Percentiles rank a stretch among this genome's conserved stretches.
phyloP scores from a whole-genome alignment of 805 yeast species.

The Saturnispora sekii region DNA sequence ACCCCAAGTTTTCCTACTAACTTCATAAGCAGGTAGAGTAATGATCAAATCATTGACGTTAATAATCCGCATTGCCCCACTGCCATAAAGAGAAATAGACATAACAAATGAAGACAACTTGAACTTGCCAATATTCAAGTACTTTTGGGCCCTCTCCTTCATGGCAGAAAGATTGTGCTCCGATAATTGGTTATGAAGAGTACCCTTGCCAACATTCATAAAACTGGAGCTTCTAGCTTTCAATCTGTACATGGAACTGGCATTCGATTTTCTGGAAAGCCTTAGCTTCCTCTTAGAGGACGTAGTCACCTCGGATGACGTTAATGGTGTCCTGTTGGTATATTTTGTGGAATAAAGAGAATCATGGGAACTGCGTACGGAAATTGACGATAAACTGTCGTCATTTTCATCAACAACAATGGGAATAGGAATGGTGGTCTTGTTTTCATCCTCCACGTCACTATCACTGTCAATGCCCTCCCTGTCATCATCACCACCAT shows the following conservation, averaged over 20 bases:
- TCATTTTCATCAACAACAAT: background rate
- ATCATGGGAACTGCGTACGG: background rate
- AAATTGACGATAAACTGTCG: background rate
- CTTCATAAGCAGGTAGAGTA: slow-evolving; percentile 49
- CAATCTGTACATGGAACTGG: background rate
- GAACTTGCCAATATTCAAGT: slow-evolving; percentile 56
- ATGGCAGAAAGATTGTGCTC: slow-evolving; percentile 36
- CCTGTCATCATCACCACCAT: background rate
- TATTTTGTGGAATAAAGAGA: too few species aligned
- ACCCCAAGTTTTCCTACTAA: slow-evolving; percentile 62
- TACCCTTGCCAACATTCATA: background rate
- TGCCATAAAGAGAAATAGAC: slow-evolving; percentile 68
- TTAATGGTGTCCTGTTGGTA: background rate
- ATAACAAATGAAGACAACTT: slow-evolving; percentile 41
- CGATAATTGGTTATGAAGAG: background rate
- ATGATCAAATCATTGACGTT: slow-evolving; percentile 70
- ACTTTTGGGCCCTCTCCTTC: slow-evolving; percentile 67
- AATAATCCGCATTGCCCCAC: slow-evolving; percentile 55
- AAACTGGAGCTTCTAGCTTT: background rate
- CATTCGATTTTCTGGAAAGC: background rate
- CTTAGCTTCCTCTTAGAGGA: background rate
- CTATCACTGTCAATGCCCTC: background rate
- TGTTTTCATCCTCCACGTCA: background rate
- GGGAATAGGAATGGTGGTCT: too few species aligned
- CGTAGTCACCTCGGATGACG: background rate